A percentile compares a stretch with the other conserved stretches of the same genome.
phyloP scores from a whole-genome alignment of 805 yeast species.

The Priceomyces castillae region DNA sequence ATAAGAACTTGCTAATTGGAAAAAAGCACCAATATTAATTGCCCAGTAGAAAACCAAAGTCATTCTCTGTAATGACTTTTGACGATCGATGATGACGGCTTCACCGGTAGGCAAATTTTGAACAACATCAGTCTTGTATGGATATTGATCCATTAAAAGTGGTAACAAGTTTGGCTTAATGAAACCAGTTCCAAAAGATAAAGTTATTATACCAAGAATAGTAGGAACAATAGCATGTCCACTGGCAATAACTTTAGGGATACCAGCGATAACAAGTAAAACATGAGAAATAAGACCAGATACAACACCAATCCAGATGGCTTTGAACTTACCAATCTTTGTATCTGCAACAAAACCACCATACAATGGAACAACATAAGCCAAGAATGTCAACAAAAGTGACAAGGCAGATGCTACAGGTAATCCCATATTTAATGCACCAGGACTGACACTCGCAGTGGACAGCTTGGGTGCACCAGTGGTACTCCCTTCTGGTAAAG shows the following conservation, averaged over 20 bases:
- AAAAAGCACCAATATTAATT: conserved; percentile 54
- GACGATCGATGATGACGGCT: conserved; percentile 55
- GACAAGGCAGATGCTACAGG: conserved; percentile 48
- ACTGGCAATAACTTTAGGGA: conserved; percentile 36
- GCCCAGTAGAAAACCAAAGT: conserved; percentile 52
- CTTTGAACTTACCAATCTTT: conserved; percentile 43
- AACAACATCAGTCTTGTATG: conserved; percentile 58
- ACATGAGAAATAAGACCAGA: conserved; percentile 48
- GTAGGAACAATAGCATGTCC: conserved; percentile 43
- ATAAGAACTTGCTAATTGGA: conserved; percentile 51
- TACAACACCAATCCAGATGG: conserved; percentile 49
- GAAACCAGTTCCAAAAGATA: conserved; percentile 50
- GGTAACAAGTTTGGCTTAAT: conserved; percentile 55
- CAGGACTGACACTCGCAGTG: conserved; percentile 39
- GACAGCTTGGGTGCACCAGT: conserved; percentile 41
- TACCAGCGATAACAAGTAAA: conserved; percentile 47
- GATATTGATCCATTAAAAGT: conserved; percentile 45
- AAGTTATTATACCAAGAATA: conserved; percentile 36
- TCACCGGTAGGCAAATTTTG: conserved; percentile 59
- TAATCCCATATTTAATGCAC: conserved; percentile 49
- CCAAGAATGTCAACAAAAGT: conserved; percentile 45
- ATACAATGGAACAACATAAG: conserved; percentile 49
- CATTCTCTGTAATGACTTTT: conserved; percentile 41
- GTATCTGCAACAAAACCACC: conserved; percentile 56
- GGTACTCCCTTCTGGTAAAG: conserved; percentile 48